Evolutionary conservation across 1,284 basidiomycete genomes (phyloP).

Genomic region (Termitomyces sp.): DNA sequence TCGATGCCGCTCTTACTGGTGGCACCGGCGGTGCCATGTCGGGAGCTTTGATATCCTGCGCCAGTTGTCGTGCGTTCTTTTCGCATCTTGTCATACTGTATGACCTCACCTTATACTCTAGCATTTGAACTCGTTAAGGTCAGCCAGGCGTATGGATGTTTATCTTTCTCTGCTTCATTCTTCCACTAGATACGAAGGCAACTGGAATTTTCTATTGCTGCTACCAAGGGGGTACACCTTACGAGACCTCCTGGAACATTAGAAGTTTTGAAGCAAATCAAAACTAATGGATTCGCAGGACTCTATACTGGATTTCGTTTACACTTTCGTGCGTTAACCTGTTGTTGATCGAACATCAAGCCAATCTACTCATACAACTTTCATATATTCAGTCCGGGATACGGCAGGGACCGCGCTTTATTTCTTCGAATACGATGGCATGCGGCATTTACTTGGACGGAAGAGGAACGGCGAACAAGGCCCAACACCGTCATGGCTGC

Average conservation of each 20-base stretch:
- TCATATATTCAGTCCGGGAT: slow-evolving; percentile 56
- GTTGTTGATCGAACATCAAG: slow-evolving; percentile 2
- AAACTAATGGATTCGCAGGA: slow-evolving; percentile 60
- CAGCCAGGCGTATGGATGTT: slow-evolving; percentile 3
- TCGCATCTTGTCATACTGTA: slow-evolving; percentile 4
- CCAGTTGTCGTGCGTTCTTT: slow-evolving; percentile 71
- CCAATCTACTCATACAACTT: background rate
- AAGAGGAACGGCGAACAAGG: slow-evolving; percentile 71
- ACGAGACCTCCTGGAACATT: slow-evolving; percentile 69
- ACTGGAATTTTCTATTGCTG: slow-evolving; percentile 90
- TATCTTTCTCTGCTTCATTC: background rate
- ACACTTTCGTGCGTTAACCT: slow-evolving; percentile 58
- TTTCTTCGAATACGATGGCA: slow-evolving; percentile 84
- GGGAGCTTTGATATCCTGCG: slow-evolving; percentile 78
- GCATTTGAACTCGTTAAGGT: slow-evolving; percentile 97
- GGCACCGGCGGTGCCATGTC: slow-evolving; percentile 79
- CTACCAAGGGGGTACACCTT: slow-evolving; percentile 63
- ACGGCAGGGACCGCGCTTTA: slow-evolving; percentile 80
- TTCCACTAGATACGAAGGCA: slow-evolving; percentile 74
- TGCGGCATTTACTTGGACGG: slow-evolving; percentile 73
- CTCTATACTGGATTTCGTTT: slow-evolving; percentile 82
- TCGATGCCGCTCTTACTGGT: slow-evolving; percentile 71
- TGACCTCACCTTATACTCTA: slow-evolving; percentile 23
- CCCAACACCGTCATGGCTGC: slow-evolving; percentile 69
- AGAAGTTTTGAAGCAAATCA: slow-evolving; percentile 68